Evolutionary conservation across 2,329 filamentous ascomycete species (phyloP).

Genomic region (Curvularia hawaiiensis): DNA sequence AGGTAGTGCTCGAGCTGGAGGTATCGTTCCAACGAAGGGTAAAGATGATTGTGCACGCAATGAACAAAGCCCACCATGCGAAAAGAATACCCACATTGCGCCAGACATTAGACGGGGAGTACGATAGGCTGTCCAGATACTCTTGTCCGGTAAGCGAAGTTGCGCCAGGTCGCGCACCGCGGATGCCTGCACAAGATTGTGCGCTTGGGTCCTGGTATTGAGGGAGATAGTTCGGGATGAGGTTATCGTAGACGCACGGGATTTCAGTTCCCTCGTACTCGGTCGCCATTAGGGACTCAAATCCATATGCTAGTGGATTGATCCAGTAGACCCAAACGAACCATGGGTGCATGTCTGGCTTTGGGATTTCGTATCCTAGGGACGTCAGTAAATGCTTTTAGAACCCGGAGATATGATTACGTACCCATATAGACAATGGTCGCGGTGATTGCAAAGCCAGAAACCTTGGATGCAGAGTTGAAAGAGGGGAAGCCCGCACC

Average conservation of each 20-base stretch:
- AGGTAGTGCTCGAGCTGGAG: constrained; percentile 56
- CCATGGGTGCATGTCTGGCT: constrained; percentile 59
- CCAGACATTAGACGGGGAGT: constrained; percentile 35
- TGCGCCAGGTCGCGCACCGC: constrained; percentile 58
- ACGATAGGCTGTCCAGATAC: constrained; percentile 61
- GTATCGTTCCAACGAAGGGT: constrained; percentile 63
- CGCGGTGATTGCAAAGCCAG: constrained; percentile 60
- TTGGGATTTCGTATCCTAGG: constrained; percentile 56
- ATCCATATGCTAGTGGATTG: constrained; percentile 77
- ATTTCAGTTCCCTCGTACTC: constrained; percentile 56
- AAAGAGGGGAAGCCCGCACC: constrained; percentile 69
- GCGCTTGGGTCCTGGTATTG: constrained; percentile 50
- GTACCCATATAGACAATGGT: constrained; percentile 64
- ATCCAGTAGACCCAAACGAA: constrained; percentile 67
- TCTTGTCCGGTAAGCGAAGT: constrained; percentile 61
- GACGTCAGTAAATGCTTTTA: not conserved
- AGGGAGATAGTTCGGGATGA: constrained; percentile 57
- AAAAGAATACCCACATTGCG: constrained; percentile 53
- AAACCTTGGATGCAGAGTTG: constrained; percentile 62
- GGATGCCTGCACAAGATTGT: constrained; percentile 64
- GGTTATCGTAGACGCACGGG: constrained; percentile 55
- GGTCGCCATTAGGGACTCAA: constrained; percentile 79
- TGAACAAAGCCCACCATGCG: constrained; percentile 51
- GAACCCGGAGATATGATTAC: not conserved
- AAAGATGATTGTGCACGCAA: constrained; percentile 61